Evolutionary conservation across 352 stramenopile genomes (phyloP).

Genomic region (Phytophthora pistaciae): DNA sequence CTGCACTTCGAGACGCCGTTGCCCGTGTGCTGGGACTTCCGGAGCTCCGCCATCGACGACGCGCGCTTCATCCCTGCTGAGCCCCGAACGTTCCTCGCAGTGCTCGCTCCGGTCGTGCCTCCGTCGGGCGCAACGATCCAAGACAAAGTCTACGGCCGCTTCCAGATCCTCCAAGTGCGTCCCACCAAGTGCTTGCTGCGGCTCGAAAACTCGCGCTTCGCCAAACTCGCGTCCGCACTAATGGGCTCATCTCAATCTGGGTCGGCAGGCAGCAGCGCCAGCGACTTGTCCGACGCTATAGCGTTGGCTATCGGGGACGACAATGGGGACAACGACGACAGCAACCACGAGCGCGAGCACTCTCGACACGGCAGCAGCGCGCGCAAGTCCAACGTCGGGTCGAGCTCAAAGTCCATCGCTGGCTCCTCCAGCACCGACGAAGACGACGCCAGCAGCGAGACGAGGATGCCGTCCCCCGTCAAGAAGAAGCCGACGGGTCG

Average conservation of each 20-base stretch:
- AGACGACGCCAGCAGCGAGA: conserved; percentile 46
- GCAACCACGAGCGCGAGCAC: conserved; percentile 15
- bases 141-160: conserved; percentile 77
- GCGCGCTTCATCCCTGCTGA: conserved; percentile 72
- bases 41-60: conserved; percentile 77
- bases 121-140: conserved; percentile 61
- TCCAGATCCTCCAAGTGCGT: conserved; percentile 72
- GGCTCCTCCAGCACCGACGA: conserved; percentile 21
- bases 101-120: conserved; percentile 55
- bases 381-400: conserved; percentile 22
- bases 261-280: conserved; percentile 30
- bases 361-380: conserved; percentile 8
- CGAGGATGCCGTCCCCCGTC: conserved; percentile 51
- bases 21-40: conserved; percentile 74
- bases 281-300: conserved; percentile 47
- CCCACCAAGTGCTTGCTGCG: conserved; percentile 72
- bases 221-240: conserved; percentile 35
- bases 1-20: conserved; percentile 55
- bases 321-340: conserved; percentile 1
- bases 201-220: conserved; percentile 61
- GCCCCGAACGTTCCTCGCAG: conserved; percentile 61
- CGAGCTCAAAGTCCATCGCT: conserved; percentile 6
- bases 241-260: conserved; percentile 11
- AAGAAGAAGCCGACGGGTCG: conserved; percentile 63
- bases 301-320: conserved; percentile 51